Evolutionary conservation across 371 early-diverging fungal species (phyloP).

Genomic region (Rhizoclosmatium hyalinum): DNA sequence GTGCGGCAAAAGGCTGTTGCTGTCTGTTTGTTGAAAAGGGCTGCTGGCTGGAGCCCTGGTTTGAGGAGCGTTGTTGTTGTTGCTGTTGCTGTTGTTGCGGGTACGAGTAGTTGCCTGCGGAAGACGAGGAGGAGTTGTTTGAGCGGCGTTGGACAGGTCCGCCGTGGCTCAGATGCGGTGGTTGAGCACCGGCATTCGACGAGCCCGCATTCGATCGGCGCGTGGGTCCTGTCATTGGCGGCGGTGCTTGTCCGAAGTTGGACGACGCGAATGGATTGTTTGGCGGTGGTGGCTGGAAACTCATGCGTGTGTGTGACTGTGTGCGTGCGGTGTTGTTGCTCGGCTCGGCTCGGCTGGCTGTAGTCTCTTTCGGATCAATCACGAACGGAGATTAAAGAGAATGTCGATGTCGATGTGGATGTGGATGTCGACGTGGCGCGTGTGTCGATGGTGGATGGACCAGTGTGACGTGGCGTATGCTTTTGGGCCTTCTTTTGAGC

Average conservation of each 20-base stretch:
- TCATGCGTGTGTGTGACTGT: too few relatives aligned
- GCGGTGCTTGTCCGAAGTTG: constrained; percentile 19
- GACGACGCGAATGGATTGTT: not conserved
- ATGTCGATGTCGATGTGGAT: too few relatives aligned
- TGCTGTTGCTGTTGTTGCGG: not conserved
- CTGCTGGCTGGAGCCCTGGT: not conserved
- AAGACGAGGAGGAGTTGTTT: not conserved
- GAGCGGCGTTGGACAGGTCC: not conserved
- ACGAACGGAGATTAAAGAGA: too few relatives aligned
- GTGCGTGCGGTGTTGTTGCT: too few relatives aligned
- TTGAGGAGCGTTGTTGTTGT: not conserved
- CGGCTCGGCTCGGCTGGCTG: too few relatives aligned
- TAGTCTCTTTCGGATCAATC: too few relatives aligned
- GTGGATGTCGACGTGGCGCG: too few relatives aligned
- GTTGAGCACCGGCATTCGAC: not conserved
- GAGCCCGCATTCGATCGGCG: not conserved
- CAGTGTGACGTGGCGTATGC: too few relatives aligned
- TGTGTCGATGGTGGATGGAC: too few relatives aligned
- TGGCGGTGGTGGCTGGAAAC: too few relatives aligned
- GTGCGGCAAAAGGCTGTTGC: not conserved
- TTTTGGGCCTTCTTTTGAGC: too few relatives aligned
- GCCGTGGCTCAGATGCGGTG: not conserved
- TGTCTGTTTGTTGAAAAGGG: not conserved
- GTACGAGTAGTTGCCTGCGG: not conserved
- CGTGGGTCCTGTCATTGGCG: not conserved